phyloP scores from a whole-genome alignment of 352 stramenopile genomes.

The Blastocystis sp. region DNA sequence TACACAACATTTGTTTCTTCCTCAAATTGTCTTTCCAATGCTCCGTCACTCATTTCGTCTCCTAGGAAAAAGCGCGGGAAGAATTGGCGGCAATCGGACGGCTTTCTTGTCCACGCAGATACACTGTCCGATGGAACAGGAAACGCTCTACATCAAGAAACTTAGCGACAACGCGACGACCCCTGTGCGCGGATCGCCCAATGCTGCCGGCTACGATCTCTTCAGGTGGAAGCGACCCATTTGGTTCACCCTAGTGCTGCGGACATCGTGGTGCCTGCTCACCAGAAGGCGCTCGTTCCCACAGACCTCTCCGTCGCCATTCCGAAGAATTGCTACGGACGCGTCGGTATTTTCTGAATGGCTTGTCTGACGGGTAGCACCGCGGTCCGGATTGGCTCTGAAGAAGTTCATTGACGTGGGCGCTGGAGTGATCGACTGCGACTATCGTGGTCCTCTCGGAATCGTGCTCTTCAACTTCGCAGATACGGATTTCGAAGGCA shows the following conservation, averaged over 20 bases:
- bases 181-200: conserved; percentile 68
- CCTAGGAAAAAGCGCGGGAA: not conserved
- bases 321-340: conserved; percentile 82
- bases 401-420: conserved; percentile 96
- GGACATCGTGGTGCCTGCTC: conserved; percentile 75
- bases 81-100: not conserved
- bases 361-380: conserved; percentile 39
- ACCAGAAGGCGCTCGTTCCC: conserved; percentile 83
- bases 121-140: conserved; percentile 6
- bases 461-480: conserved; percentile 98
- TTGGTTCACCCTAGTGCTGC: conserved; percentile 64
- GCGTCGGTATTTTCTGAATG: conserved; percentile 67
- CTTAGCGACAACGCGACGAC: conserved; percentile 71
- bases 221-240: conserved; percentile 56
- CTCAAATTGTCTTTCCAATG: no score
- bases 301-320: conserved; percentile 89
- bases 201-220: conserved; percentile 73
- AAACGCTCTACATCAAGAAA: conserved; percentile 71
- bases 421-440: conserved; percentile 81
- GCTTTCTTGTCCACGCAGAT: not conserved
- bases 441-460: conserved; percentile 79
- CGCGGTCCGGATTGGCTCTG: conserved; percentile 80
- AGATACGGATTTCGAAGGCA: conserved; percentile 76
- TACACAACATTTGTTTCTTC: not conserved
- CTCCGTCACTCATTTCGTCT: no score